phyloP scores from a whole-genome alignment of 176 grass and related monocot genomes.

The Tillandsia fasciculata region DNA sequence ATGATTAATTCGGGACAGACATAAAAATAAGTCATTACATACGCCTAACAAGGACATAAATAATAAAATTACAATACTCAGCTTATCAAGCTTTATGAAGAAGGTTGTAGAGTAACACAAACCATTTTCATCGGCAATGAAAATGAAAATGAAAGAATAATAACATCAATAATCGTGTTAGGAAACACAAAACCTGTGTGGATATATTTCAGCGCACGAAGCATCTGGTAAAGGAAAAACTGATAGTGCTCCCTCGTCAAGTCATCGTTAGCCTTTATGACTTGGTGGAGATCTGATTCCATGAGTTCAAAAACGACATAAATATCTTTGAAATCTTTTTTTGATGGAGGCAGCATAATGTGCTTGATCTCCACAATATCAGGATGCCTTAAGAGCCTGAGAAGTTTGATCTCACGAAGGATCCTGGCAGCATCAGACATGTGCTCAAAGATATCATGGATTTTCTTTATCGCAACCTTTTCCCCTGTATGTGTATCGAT shows the following conservation, averaged over 20 bases:
- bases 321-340: conserved; percentile 16
- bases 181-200: conserved; percentile 1
- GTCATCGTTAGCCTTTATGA: conserved; percentile 14
- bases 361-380: conserved; percentile 14
- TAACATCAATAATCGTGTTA: neutral
- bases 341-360: conserved; percentile 14
- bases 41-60: too few relatives aligned
- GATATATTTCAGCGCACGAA: conserved; percentile 14
- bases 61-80: too few relatives aligned
- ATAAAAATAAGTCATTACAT: too few relatives aligned
- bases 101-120: too few relatives aligned
- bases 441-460: conserved; percentile 15
- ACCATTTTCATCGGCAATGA: too few relatives aligned
- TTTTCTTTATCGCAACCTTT: conserved; percentile 12
- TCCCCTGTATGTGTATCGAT: conserved; percentile 6
- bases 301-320: conserved; percentile 12
- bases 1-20: too few relatives aligned
- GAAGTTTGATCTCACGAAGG: conserved; percentile 10
- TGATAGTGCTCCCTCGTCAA: conserved; percentile 9
- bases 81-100: too few relatives aligned
- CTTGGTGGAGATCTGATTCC: conserved; percentile 16
- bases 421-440: conserved; percentile 14
- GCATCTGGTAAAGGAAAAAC: conserved; percentile 12
- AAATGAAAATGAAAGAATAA: too few relatives aligned
- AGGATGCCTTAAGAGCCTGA: conserved; percentile 11